phyloP scores from a whole-genome alignment of 345 rosid species.

The Mallotus nudiflorus region DNA sequence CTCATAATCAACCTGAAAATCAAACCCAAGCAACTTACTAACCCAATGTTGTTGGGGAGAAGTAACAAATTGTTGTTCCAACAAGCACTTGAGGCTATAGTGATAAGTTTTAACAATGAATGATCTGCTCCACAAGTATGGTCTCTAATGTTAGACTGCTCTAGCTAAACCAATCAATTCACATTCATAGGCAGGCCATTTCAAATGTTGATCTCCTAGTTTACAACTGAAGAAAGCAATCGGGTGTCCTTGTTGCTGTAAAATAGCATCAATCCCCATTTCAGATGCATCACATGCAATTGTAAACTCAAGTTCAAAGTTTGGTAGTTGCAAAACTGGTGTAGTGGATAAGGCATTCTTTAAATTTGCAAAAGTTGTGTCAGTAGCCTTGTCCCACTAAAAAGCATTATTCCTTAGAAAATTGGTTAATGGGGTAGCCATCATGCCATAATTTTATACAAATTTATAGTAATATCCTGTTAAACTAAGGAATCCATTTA shows the following conservation, averaged over 20 bases:
- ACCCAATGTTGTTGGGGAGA: no score
- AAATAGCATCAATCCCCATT: background rate
- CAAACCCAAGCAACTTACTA: no score
- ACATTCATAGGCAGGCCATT: background rate
- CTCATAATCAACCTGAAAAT: no score
- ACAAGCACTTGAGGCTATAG: background rate
- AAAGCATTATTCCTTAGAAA: background rate
- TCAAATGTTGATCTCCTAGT: background rate
- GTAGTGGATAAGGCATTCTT: background rate
- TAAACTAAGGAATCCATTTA: background rate
- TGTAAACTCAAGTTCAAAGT: no score
- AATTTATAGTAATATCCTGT: background rate
- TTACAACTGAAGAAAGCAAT: background rate
- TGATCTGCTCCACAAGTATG: background rate
- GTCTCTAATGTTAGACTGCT: background rate
- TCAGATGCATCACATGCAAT: no score
- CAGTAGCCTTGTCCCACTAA: background rate
- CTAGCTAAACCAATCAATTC: background rate
- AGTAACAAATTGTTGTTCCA: no score
- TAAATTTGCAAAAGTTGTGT: background rate
- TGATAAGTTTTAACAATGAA: background rate
- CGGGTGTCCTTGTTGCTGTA: background rate
- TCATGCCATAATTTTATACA: background rate
- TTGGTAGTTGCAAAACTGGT: no score
- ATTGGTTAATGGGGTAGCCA: background rate